A percentile compares a stretch with the other conserved stretches of the same genome.
Evolutionary conservation across 371 early-diverging fungal species (phyloP).

Genomic region (Choanephora cucurbitarum): DNA sequence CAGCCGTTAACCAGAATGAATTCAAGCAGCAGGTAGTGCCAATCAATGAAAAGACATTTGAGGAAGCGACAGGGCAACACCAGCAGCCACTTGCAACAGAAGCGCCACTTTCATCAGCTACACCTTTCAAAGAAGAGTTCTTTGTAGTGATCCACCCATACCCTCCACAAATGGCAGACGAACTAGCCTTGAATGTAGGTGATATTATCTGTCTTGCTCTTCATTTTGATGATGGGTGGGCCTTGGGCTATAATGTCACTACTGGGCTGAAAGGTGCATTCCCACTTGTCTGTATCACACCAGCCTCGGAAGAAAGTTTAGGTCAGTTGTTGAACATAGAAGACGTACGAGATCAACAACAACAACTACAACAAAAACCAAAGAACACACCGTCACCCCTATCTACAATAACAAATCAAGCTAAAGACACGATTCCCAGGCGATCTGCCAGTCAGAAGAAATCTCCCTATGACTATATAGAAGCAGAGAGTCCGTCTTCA

Average conservation of each 20-base stretch:
- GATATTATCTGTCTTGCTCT: constrained; percentile 63
- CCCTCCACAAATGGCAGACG: constrained; percentile 57
- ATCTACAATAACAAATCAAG: not conserved
- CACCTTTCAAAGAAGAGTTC: constrained; percentile 25
- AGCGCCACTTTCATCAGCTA: not conserved
- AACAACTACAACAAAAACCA: not conserved
- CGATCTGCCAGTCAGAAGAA: constrained; percentile 31
- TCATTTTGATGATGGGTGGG: constrained; percentile 72
- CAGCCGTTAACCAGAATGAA: too few species aligned
- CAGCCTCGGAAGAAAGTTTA: constrained; percentile 31
- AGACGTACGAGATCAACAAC: not conserved
- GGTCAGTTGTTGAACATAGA: constrained; percentile 27
- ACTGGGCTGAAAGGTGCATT: constrained; percentile 67
- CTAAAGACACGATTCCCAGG: constrained; percentile 26
- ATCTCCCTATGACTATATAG: constrained; percentile 31
- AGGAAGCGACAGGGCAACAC: too few species aligned
- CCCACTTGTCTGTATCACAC: constrained; percentile 61
- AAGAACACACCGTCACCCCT: constrained; percentile 4
- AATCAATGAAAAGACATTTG: not conserved
- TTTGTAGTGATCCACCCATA: constrained; percentile 48
- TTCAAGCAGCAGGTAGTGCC: not conserved
- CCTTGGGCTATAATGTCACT: constrained; percentile 61
- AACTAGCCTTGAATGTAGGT: constrained; percentile 57
- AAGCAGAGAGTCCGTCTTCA: constrained; percentile 40
- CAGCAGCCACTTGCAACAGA: too few species aligned